Base-by-base conservation (phyloP, 768 basidiomycete genomes). In the Exidia glandulosa region DNA sequence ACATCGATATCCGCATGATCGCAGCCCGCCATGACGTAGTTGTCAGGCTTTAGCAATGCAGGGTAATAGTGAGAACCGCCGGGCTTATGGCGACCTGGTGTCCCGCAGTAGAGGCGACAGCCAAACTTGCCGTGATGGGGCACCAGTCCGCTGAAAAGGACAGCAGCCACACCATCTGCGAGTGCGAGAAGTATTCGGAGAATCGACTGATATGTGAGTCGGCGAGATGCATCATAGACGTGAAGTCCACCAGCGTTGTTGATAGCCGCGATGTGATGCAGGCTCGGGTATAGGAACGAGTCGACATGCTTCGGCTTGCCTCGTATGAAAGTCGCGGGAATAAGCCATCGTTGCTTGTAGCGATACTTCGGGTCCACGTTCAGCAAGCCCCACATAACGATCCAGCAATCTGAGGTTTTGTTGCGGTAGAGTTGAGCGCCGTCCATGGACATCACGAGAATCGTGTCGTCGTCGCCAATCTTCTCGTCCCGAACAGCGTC, bases 51-150 rank as follows among this genome's bases (percentile, higher is more conserved):
- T 0, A 70, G 56, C 3, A 68, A 66, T 0, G 70, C 69, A 0
- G 75, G 72, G 59, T 72, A 77, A 60, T 78, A 77, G 27, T 71
- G 68, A 0, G 62, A 54, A 7, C 41, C 66, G 6, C 56, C 60
- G 1, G 59, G 67, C 59, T 75, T 76, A 31, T 67, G 69, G 6
- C 67, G 68, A 9, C 74, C 72, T 32, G 61, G 63, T 1, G 70
- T 5, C 0, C 60, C 58, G 60, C 74, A 76, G 37, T 66, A 71
- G 0, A 72, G 33, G 0, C 66, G 67, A 57, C 79, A 81, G 0
- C 71, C 74, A 32, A 68, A 66, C 10, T 66, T 63, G 2, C 73
- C 72, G 19, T 69, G 65, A 61, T 36, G 34, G 10, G 34, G 34
- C 34, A 2, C 55, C 6, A 33, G 30, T 6, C 47, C 47, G 29